Evolutionary conservation across 1,284 basidiomycete genomes (phyloP), one percentile per base, ranked within the genome.

Genomic region (Pulchroboletus neoregius): DNA sequence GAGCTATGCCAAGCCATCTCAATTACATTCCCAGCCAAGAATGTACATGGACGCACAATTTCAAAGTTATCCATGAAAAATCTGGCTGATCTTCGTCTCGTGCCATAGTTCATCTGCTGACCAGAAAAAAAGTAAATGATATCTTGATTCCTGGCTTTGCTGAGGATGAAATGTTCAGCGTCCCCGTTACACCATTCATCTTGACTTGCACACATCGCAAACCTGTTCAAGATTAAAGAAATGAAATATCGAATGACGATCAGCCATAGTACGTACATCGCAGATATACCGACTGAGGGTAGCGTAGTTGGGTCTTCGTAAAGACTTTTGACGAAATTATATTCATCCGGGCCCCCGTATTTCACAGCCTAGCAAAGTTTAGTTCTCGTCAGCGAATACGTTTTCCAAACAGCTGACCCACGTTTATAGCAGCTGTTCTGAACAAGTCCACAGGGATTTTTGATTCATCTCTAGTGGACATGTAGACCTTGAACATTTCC

Each of bases 371-470:
- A 38, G 43, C 34, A 40, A 28, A 57, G 20, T 59, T 58, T 20
- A 51, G 37, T 47, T 28, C 9, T 24, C 32, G 7, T 51, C 46
- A 40, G 45, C 36, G 43, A 45, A 37, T 23, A 34, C 33, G 31
- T 24, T 5, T 22, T 42, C 12, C 6, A 39, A 38, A 37, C 13
- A 44, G 13, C 32, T 5, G 16, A 48, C 74, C 34, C 52, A 84
- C 83, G 20, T 67, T 72, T 5, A 57, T 58, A 62, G 76, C 86
- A 18, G 74, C 77, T 39, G 72, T 63, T 16, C 71, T 62, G 57
- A 84, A 77, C 40, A 94, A 67, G 67, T 94, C 90, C 18, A 80
- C 75, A 6, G 92, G 90, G 54, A 98, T 92, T 45, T 69, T 74
- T 5, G 84, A 85, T 55, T 89, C 84, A 58, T 96, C 90, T 12